Evolutionary conservation across 1,139 yeast genomes (phyloP), one percentile per base, ranked within the genome.

Genomic region (Kodamaea sp.): DNA sequence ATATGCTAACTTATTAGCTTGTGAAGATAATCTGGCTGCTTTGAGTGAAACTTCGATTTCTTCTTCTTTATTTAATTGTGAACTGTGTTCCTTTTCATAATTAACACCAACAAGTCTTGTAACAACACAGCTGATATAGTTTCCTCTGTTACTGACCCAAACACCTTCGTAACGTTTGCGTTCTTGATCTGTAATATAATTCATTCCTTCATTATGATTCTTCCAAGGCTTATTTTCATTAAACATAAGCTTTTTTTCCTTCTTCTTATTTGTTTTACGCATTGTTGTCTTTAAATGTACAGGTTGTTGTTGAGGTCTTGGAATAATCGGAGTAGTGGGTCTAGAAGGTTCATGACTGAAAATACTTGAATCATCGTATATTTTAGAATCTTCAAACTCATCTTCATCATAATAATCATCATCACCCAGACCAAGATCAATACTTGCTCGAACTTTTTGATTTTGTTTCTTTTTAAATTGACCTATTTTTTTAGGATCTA

Each of bases 171-270:
- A 90, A 36, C 97, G 64, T 54, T 88, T 89, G 43, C 87, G 70
- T 57, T 92, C 97, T 28, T 70, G 74, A 24, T 83, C 89, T 0
- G 84, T 74, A 8, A 89, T 72, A 38, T 65, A 70, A 34, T 69
- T 70, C 8, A 81, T 70, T 15, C 20, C 20, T 45, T 80, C 85
- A 31, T 68, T 70, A 56, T 88, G 96, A 53, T 87, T 82, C 53
- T 90, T 92, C 97, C 98, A 92, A 0, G 97, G 97, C 58, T 90
- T 89, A 47, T 86, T 88, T 51, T 86, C 96, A 56, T 92, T 84
- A 58, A 92, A 90, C 20, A 63, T 58, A 32, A 69, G 62, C 50
- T 70, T 73, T 46, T 65, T 67, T 23, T 65, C 70, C 40, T 62
- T 65, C 36, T 62, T 50, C 40, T 61, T 65, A 49, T 70, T 73